Percentiles rank a stretch among this genome's conserved stretches.
These are phyloP conservation scores for Litchi chinensis DNA, from an alignment of 345 rosid species.

Conservation along the genomic window DNA sequence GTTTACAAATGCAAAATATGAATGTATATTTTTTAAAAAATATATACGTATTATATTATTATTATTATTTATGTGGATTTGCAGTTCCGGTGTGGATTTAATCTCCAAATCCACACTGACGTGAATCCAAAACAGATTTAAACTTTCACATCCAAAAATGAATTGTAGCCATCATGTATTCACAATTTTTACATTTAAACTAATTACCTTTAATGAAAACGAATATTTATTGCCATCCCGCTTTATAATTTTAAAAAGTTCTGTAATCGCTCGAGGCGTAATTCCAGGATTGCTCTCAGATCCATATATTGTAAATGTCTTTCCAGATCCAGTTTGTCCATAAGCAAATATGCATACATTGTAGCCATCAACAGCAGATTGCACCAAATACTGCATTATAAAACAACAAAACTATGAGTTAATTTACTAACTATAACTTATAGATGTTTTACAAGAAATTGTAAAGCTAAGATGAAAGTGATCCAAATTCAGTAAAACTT, in stretches of 20 bases:
- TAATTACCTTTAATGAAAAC: constrained; percentile 78
- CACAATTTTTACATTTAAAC: neutral
- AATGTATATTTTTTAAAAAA: too few species aligned
- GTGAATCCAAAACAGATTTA: too few species aligned
- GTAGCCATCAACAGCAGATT: constrained; percentile 94
- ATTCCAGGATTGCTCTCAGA: constrained; percentile 75
- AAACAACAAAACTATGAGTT: constrained; percentile 2
- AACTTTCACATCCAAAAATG: neutral
- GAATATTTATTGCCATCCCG: constrained; percentile 79
- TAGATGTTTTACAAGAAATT: neutral
- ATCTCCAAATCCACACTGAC: too few species aligned
- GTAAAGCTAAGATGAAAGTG: neutral
- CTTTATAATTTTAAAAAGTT: constrained; percentile 76
- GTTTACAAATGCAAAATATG: too few species aligned
- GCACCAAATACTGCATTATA: constrained; percentile 74
- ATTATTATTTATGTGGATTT: too few species aligned
- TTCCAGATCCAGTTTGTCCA: constrained; percentile 99
- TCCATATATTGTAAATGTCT: constrained; percentile 96
- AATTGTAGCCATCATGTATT: neutral
- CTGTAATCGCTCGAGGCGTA: constrained; percentile 86
- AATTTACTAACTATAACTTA: neutral
- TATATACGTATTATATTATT: too few species aligned
- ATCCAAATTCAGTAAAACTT: constrained; percentile 26
- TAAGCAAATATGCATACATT: constrained; percentile 97
- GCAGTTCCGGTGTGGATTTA: too few species aligned